phyloP scores from a whole-genome alignment of 1,284 basidiomycete genomes.

The Pseudozyma flocculosa region DNA sequence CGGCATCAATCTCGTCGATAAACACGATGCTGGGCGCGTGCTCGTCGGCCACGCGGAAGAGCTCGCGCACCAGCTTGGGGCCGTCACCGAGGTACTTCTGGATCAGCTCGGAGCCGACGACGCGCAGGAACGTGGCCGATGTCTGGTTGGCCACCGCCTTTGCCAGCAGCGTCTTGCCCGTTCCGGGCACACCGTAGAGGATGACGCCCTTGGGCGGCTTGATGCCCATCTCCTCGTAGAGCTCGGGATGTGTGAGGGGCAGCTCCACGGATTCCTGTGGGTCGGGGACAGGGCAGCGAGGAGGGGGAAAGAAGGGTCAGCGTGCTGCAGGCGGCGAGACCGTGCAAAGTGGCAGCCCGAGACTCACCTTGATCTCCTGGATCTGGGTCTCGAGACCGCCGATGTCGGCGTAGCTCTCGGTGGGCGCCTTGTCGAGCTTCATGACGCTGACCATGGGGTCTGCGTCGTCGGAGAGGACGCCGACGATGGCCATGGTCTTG shows the following conservation, averaged over 20 bases:
- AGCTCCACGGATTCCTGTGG: slow-evolving; percentile 92
- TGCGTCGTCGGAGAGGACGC: slow-evolving; percentile 93
- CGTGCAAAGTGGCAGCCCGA: background rate
- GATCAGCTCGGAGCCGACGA: slow-evolving; percentile 96
- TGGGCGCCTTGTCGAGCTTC: slow-evolving; percentile 93
- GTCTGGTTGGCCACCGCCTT: slow-evolving; percentile 99
- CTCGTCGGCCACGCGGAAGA: slow-evolving; percentile 61
- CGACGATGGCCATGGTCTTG: slow-evolving; percentile 92
- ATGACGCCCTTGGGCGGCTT: slow-evolving; percentile 98
- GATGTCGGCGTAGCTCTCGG: slow-evolving; percentile 97
- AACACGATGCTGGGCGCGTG: slow-evolving; percentile 61
- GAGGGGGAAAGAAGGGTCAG: too few species aligned
- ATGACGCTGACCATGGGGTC: slow-evolving; percentile 97
- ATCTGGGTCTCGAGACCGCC: slow-evolving; percentile 96
- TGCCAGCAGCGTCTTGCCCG: slow-evolving; percentile 60
- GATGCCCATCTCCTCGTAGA: slow-evolving; percentile 99
- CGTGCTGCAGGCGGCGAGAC: too few species aligned
- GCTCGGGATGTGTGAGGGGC: slow-evolving; percentile 93
- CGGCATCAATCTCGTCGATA: slow-evolving; percentile 62
- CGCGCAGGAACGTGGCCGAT: slow-evolving; percentile 94
- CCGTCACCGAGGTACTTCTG: slow-evolving; percentile 98
- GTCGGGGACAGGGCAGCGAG: slow-evolving; percentile 7
- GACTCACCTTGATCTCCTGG: slow-evolving; percentile 85
- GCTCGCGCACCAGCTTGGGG: slow-evolving; percentile 61
- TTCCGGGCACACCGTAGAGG: slow-evolving; percentile 96